Percentiles rank a stretch among this genome's conserved stretches.
Conservation (phyloP, 352 stramenopile genomes). For the Pythium vanterpoolii region DNA sequence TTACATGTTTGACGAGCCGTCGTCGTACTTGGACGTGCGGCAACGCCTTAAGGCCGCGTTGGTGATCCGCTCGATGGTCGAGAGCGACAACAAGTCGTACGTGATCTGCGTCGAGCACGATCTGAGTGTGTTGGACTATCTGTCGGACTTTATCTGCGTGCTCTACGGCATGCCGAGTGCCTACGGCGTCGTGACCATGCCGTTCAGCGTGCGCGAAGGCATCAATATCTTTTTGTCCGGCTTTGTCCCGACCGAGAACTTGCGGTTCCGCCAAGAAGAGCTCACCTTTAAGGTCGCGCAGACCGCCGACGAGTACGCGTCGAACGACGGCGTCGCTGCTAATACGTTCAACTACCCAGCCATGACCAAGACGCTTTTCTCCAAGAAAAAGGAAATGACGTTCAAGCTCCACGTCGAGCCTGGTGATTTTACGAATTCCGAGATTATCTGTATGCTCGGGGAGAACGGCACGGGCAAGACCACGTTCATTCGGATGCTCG, state of each 20-base stretch:
- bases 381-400: conserved; percentile 89
- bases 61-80: conserved; percentile 97
- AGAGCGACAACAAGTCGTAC: conserved; percentile 88
- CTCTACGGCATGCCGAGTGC: conserved; percentile 97
- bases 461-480: conserved; percentile 99
- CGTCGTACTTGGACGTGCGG: conserved; percentile 99
- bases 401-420: conserved; percentile 99
- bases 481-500: conserved; percentile 99
- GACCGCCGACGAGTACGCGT: conserved; percentile 85
- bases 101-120: conserved; percentile 99
- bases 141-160: conserved; percentile 99
- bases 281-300: conserved; percentile 99
- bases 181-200: conserved; percentile 99
- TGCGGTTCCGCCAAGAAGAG: conserved; percentile 98
- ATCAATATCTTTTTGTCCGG: conserved; percentile 99
- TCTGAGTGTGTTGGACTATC: conserved; percentile 99
- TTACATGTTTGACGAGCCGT: conserved; percentile 99
- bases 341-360: conserved; percentile 94
- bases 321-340: conserved; percentile 84
- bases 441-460: conserved; percentile 99
- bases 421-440: conserved; percentile 97
- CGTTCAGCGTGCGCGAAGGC: conserved; percentile 98
- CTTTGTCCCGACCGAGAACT: conserved; percentile 99
- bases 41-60: conserved; percentile 97
- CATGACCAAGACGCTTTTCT: conserved; percentile 99